These are phyloP conservation scores for Phytopythium aichiense DNA, from an alignment of 352 stramenopile species.

Conservation along the genomic window DNA sequence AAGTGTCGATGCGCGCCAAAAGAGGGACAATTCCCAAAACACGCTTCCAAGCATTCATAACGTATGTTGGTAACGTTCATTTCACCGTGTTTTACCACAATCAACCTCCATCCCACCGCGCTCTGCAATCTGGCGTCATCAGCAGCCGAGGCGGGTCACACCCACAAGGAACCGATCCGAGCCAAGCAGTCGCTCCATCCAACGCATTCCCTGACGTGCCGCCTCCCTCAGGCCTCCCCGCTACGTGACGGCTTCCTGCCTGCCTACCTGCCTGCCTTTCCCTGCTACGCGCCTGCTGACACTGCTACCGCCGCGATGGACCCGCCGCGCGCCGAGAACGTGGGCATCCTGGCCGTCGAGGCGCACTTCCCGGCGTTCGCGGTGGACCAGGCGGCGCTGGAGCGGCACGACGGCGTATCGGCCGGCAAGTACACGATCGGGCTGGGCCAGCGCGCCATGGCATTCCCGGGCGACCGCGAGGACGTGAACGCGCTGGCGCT, in stretches of 20 bases:
- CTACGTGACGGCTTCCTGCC: no score
- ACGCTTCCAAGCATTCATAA: not conserved
- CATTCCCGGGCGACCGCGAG: slow-evolving; percentile 65
- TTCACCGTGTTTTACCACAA: not conserved
- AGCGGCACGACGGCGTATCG: slow-evolving; percentile 86
- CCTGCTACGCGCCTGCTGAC: no score
- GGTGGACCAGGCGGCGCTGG: slow-evolving; percentile 93
- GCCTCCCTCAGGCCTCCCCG: no score
- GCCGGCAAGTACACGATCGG: slow-evolving; percentile 71
- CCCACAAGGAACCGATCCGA: not conserved
- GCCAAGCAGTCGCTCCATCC: not conserved
- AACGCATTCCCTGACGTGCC: no score
- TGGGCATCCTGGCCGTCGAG: slow-evolving; percentile 97
- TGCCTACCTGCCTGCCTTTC: not conserved
- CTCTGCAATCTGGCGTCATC: not conserved
- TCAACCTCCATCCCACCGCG: not conserved
- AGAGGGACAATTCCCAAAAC: not conserved
- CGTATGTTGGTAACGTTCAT: not conserved
- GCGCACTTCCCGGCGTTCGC: slow-evolving; percentile 95
- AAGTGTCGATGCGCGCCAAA: not conserved
- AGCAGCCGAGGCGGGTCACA: not conserved
- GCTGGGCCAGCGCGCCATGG: slow-evolving; percentile 56
- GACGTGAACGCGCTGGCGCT: slow-evolving; percentile 73
- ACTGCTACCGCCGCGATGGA: slow-evolving; percentile 10
- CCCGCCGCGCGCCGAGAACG: slow-evolving; percentile 54